Evolutionary conservation across 2,329 filamentous ascomycete genomes (phyloP).

Genomic region (Colletotrichum incanum): DNA sequence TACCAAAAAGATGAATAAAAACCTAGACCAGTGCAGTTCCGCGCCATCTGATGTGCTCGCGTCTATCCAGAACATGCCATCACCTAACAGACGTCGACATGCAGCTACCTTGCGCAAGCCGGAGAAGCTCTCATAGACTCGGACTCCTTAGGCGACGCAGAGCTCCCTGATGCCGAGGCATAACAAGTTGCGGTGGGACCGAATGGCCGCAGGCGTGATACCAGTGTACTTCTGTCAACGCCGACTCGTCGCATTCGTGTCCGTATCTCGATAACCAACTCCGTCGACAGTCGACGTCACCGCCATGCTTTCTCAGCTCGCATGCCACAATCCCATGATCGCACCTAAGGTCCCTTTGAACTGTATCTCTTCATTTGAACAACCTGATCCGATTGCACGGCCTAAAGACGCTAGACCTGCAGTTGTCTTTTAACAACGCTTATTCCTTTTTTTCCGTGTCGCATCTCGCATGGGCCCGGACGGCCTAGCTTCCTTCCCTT

Average conservation of each 20-base stretch:
- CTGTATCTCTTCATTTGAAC: background rate
- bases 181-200: slow-evolving; percentile 15
- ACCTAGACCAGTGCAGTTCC: background rate
- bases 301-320: background rate
- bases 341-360: background rate
- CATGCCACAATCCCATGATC: slow-evolving; percentile 23
- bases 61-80: background rate
- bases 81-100: background rate
- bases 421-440: background rate
- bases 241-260: too few relatives aligned
- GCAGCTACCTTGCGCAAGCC: background rate
- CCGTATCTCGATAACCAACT: slow-evolving; percentile 25
- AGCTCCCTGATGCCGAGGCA: slow-evolving; percentile 34
- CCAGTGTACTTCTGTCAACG: background rate
- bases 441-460: background rate
- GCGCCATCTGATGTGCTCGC: slow-evolving; percentile 13
- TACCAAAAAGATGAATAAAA: background rate
- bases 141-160: background rate
- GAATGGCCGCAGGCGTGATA: background rate
- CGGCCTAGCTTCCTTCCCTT: background rate
- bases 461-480: slow-evolving; percentile 1
- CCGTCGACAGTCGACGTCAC: slow-evolving; percentile 24
- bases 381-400: slow-evolving; percentile 2
- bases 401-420: slow-evolving; percentile 1
- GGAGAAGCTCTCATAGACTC: background rate